A percentile compares a stretch with the other conserved stretches of the same genome.
These are phyloP conservation scores for Hortaea sp. DNA, from an alignment of 2,329 filamentous ascomycete genomes.

Conservation along the genomic window DNA sequence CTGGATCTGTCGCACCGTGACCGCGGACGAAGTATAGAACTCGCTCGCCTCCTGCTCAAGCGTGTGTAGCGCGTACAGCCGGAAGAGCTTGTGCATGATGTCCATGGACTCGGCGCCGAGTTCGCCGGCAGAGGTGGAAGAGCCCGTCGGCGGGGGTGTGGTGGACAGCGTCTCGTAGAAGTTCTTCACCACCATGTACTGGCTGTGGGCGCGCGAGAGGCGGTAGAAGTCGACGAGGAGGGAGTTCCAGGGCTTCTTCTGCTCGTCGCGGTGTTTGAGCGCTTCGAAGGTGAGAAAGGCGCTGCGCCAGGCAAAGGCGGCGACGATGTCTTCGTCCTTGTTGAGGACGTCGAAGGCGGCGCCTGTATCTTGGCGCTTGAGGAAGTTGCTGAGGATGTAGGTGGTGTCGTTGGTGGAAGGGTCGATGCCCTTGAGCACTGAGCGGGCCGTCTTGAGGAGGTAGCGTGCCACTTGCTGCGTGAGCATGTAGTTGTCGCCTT, in stretches of 20 bases:
- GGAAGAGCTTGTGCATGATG: slow-evolving; percentile 57
- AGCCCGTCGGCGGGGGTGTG: slow-evolving; percentile 30
- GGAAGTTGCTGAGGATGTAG: slow-evolving; percentile 54
- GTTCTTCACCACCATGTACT: slow-evolving; percentile 70
- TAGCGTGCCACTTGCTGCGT: slow-evolving; percentile 71
- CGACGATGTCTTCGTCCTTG: slow-evolving; percentile 59
- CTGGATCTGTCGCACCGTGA: slow-evolving; percentile 62
- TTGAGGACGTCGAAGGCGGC: slow-evolving; percentile 66
- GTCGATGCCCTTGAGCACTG: slow-evolving; percentile 55
- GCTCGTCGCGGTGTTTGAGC: slow-evolving; percentile 61
- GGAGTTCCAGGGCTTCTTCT: slow-evolving; percentile 69
- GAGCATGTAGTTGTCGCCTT: slow-evolving; percentile 76
- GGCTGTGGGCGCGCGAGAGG: slow-evolving; percentile 62
- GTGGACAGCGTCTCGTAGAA: slow-evolving; percentile 62
- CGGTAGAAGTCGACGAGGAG: slow-evolving; percentile 70
- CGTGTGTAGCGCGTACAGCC: slow-evolving; percentile 54
- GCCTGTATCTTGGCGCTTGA: slow-evolving; percentile 56
- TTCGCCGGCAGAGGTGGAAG: slow-evolving; percentile 15
- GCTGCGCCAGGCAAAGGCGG: slow-evolving; percentile 65
- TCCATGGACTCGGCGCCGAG: slow-evolving; percentile 48
- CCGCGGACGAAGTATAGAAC: slow-evolving; percentile 61
- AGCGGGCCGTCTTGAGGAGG: slow-evolving; percentile 63
- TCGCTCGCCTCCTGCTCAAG: slow-evolving; percentile 60
- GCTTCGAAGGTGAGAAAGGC: slow-evolving; percentile 67
- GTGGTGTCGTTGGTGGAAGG: slow-evolving; percentile 58